Evolutionary conservation across 768 basidiomycete genomes (phyloP), one percentile per base, ranked within the genome.

Genomic region (Clitopilus passeckerianus): DNA sequence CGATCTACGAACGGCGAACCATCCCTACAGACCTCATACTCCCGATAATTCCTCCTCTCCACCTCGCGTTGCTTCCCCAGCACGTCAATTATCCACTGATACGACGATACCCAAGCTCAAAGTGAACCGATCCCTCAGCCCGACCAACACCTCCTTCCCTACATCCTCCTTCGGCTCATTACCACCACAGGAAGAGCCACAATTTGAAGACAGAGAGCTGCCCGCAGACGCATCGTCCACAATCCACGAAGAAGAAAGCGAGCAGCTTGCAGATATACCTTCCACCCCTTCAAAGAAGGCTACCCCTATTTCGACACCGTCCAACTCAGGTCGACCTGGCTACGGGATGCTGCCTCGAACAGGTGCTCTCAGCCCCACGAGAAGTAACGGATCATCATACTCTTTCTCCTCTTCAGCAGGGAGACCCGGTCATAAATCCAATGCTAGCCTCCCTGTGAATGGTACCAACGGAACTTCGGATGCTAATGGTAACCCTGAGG

Each of bases 1-100:
- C 57, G 85, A 90, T 66, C 79, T 91, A 33, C 82, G 89, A 55
- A 83, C 86, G 57, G 86, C 86, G 57, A 89, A 90, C 67, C 82
- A 89, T 9, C 84, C 46, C 16, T 50, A 50, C 46, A 18, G 46
- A 18, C 46, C 57, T 66, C 68, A 62, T 74, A 57, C 18, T 16
- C 53, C 46, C 16, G 46, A 50, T 22, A 50, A 57, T 24, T 59
- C 43, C 57, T 64, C 66, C 7, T 69, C 66, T 43, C 63, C 75
- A 37, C 72, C 73, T n/a, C 67, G 63, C 14, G 61, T 70, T 6
- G 61, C 71, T 9, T 65, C 76, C 54, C 70, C 76, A 46, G 62
- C 65, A 14, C 64, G 66, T 59, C 67, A 50, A 1, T 54, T 43
- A 22, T 54, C 54, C 12, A 56, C 56, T 22, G 61, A 62, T 54